Conservation (phyloP, 306 rosid genomes). For the Gastrolobium villosum region DNA sequence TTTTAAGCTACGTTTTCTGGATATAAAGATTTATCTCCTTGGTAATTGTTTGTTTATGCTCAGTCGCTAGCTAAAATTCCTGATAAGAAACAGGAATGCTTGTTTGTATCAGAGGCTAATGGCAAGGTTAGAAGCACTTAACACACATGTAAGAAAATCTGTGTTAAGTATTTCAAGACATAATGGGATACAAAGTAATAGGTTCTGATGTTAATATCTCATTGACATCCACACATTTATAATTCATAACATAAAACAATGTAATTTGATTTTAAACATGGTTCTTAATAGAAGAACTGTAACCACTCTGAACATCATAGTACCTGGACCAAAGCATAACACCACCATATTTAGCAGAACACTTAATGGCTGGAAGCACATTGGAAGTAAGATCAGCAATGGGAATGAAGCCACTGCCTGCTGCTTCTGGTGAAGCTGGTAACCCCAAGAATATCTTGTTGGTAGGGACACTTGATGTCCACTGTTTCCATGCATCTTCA, state of each 20-base stretch:
- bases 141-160: background rate
- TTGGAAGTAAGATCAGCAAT: constrained; percentile 46
- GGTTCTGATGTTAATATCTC: background rate
- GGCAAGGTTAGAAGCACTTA: background rate
- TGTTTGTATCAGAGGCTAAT: background rate
- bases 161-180: background rate
- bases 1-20: background rate
- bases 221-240: background rate
- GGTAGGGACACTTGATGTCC: constrained; percentile 45
- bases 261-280: constrained; percentile 30
- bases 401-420: constrained; percentile 53
- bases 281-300: constrained; percentile 46
- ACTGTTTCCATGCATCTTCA: constrained; percentile 50
- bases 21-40: background rate
- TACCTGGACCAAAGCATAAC: constrained; percentile 60
- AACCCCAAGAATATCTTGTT: constrained; percentile 54
- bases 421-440: constrained; percentile 52
- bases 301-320: constrained; percentile 56
- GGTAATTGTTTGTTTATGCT: background rate
- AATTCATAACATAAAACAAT: background rate
- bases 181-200: background rate
- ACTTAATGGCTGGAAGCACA: constrained; percentile 57
- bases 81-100: background rate
- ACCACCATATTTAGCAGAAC: constrained; percentile 54
- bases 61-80: background rate